Evolutionary conservation across 345 rosid genomes (phyloP).

Genomic region (Salix arbutifolia): DNA sequence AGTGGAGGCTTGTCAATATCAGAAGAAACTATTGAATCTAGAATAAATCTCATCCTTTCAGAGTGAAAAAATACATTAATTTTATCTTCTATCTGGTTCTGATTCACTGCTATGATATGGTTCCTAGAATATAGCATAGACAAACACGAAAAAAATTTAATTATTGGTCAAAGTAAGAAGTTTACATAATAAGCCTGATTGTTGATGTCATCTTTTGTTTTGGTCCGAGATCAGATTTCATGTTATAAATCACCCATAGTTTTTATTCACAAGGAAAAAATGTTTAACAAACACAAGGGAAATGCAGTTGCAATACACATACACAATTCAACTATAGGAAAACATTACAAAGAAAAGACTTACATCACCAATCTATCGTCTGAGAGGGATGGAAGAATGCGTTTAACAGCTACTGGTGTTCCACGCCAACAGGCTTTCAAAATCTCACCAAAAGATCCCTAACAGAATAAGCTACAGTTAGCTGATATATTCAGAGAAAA

Average conservation of each 20-base stretch:
- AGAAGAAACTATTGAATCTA: not conserved
- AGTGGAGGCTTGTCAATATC: not conserved
- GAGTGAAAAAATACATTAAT: not conserved
- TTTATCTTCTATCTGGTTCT: not conserved
- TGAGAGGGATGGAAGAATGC: constrained; percentile 95
- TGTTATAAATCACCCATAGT: not conserved
- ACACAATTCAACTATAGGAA: not conserved
- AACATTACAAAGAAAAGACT: constrained; percentile 22
- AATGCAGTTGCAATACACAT: not conserved
- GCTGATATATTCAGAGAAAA: constrained; percentile 4
- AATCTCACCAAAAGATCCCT: constrained; percentile 99
- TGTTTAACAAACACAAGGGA: not conserved
- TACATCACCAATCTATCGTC: constrained; percentile 99
- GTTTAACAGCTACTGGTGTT: constrained; percentile 95
- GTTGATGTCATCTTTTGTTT: not conserved
- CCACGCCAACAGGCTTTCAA: constrained; percentile 95
- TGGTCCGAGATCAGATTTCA: not conserved
- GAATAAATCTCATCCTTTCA: not conserved
- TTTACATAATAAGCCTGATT: not conserved
- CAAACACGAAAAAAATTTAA: not conserved
- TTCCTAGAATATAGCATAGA: not conserved
- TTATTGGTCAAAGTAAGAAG: not conserved
- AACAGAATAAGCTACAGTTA: constrained; percentile 25
- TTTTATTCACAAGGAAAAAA: not conserved
- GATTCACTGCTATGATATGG: constrained; percentile 5